Base-by-base conservation (phyloP, 371 early-diverging fungal species). In the Dinochytrium kinnereticum region DNA sequence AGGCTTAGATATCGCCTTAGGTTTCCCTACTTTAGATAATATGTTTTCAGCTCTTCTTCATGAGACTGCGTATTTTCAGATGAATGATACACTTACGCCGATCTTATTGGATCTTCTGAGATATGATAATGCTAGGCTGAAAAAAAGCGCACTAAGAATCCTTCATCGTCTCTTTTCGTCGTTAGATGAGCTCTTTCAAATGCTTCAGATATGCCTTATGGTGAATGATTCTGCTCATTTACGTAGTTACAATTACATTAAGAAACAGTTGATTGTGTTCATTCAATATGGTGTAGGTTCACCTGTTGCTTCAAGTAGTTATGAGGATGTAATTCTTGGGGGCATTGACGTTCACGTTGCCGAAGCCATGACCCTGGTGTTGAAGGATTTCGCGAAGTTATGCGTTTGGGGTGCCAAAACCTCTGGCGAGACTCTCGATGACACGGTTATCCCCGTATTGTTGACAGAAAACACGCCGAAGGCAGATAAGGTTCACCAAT, bases 161-260 rank as follows among this genome's bases (percentile, higher is more conserved):
- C 82, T 88, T 76, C 86, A 88, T 71, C 74, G 86, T 0, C 77
- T 86, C 28, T 83, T 84, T 69, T 79, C 76, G 40, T 84, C 85
- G 30, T 73, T 81, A 53, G 84, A 86, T 39, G 79, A 78, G 40
- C 15, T 81, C 0, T 17, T 75, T 7, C 59, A 59, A 19, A 38
- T 73, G 5, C 64, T 83, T 5, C 24, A 71, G 2, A 73, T 71
- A 50, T 73, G 79, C 0, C 68, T 88, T n/a, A 70, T 88, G 0
- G 61, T 88, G 3, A 75, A 69, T 31, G 81, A 88, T n/a, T 68
- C 75, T 0, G 71, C 78, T 31, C 83, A 87, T 59, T 71, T 75
- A 10, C 70, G 70, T 33, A 79, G 79, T 1, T 84, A 85, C 59
- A 61, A 80, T n/a, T 84, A 81, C 59, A 81, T 85, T 44, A 83